phyloP scores from a whole-genome alignment of 768 basidiomycete genomes.

The Clathrus columnatus region DNA sequence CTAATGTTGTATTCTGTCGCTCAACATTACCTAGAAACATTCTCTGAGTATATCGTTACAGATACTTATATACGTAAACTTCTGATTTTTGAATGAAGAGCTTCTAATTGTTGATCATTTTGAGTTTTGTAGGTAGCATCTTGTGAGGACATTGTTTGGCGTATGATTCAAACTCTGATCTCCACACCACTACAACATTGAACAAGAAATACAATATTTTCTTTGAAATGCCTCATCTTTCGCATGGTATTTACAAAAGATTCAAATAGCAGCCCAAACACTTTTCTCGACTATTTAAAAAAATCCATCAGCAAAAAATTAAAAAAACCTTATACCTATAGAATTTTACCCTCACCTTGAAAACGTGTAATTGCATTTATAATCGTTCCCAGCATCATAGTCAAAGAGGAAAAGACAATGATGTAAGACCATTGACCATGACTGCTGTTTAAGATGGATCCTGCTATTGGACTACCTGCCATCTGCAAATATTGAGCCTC shows the following conservation, averaged over 20 bases:
- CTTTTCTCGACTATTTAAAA: too few species aligned
- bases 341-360: too few species aligned
- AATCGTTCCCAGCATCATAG: too few species aligned
- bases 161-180: neutral
- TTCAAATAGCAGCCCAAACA: too few species aligned
- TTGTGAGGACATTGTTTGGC: neutral
- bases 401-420: neutral
- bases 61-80: constrained; percentile 43
- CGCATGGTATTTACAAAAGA: too few species aligned
- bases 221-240: too few species aligned
- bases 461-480: neutral
- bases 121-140: constrained; percentile 62
- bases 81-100: constrained; percentile 77
- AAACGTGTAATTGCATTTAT: too few species aligned
- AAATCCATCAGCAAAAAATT: too few species aligned
- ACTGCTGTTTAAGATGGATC: neutral
- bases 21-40: constrained; percentile 68
- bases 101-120: constrained; percentile 78
- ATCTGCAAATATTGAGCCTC: too few species aligned
- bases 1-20: constrained; percentile 68
- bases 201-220: too few species aligned
- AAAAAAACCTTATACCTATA: too few species aligned
- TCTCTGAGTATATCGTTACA: constrained; percentile 2
- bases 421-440: neutral
- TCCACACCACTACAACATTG: too few species aligned